These are phyloP conservation scores for Colletotrichum sp. DNA, from an alignment of 2,329 filamentous ascomycete genomes.

Conservation along the genomic window DNA sequence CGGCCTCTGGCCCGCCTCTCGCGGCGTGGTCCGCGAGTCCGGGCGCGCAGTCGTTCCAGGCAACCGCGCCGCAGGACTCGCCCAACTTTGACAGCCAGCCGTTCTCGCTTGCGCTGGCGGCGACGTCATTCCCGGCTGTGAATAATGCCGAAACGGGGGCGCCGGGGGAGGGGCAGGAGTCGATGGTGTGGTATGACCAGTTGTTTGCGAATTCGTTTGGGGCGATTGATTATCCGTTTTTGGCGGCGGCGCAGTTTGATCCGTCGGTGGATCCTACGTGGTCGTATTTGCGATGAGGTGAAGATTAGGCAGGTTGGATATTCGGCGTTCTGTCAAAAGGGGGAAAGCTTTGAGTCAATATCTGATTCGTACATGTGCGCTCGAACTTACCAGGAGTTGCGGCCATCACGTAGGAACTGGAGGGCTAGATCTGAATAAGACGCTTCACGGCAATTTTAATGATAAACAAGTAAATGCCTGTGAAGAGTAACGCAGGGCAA, in stretches of 20 bases:
- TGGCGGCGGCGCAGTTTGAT: conserved; percentile 36
- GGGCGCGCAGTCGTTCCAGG: background rate
- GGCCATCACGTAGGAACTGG: too few species aligned
- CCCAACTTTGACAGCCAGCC: background rate
- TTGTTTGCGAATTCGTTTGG: conserved; percentile 37
- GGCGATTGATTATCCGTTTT: conserved; percentile 36
- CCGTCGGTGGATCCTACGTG: conserved; percentile 36
- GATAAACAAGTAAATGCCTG: background rate
- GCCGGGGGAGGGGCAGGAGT: conserved; percentile 33
- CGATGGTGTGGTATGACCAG: conserved; percentile 39
- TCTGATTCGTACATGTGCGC: too few species aligned
- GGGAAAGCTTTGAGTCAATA: background rate
- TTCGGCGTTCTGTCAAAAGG: background rate
- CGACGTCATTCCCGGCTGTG: background rate
- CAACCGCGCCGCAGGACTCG: background rate
- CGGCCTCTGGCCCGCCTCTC: background rate
- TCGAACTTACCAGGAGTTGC: background rate
- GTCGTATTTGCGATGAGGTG: conserved; percentile 29
- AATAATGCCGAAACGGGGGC: background rate
- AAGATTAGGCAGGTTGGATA: background rate
- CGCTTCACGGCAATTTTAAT: background rate
- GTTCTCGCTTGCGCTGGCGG: background rate
- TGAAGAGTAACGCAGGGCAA: background rate
- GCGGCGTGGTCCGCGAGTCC: background rate
- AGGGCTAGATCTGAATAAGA: background rate